A percentile compares a stretch with the other conserved stretches of the same genome.
phyloP scores from a whole-genome alignment of 805 yeast species.

The Hanseniaspora lindneri region DNA sequence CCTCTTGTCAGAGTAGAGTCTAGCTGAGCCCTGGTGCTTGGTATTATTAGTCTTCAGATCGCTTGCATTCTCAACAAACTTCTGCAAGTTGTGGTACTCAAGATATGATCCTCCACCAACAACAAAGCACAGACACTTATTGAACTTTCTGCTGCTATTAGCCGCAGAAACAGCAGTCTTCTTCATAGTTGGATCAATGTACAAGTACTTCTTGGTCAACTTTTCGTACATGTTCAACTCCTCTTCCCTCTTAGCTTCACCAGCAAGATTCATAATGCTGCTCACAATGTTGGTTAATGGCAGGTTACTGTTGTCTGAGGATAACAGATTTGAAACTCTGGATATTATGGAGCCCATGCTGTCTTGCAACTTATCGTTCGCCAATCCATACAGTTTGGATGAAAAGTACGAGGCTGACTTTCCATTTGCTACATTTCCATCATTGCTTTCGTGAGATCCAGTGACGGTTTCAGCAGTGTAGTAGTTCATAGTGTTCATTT shows the following conservation, averaged over 20 bases:
- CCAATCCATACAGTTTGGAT: conserved; percentile 63
- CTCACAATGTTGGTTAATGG: conserved; percentile 87
- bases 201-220: conserved; percentile 78
- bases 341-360: conserved; percentile 84
- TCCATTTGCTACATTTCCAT: conserved; percentile 23
- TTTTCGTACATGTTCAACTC: conserved; percentile 49
- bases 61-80: conserved; percentile 48
- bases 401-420: conserved; percentile 53
- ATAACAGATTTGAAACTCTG: conserved; percentile 67
- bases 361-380: conserved; percentile 71
- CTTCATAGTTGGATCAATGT: conserved; percentile 73
- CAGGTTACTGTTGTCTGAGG: conserved; percentile 72
- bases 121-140: conserved; percentile 76
- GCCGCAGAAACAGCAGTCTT: conserved; percentile 85
- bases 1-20: conserved; percentile 8
- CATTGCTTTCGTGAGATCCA: conserved; percentile 28
- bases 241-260: conserved; percentile 49
- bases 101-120: conserved; percentile 95
- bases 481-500: conserved; percentile 46
- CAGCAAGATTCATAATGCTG: conserved; percentile 74
- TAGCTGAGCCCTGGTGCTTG: background rate
- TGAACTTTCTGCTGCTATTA: conserved; percentile 71
- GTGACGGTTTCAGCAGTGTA: conserved; percentile 26
- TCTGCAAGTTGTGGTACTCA: conserved; percentile 88
- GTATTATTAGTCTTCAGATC: conserved; percentile 33